phyloP scores from a whole-genome alignment of 805 yeast genomes.

The Kregervanrija delftensis region DNA sequence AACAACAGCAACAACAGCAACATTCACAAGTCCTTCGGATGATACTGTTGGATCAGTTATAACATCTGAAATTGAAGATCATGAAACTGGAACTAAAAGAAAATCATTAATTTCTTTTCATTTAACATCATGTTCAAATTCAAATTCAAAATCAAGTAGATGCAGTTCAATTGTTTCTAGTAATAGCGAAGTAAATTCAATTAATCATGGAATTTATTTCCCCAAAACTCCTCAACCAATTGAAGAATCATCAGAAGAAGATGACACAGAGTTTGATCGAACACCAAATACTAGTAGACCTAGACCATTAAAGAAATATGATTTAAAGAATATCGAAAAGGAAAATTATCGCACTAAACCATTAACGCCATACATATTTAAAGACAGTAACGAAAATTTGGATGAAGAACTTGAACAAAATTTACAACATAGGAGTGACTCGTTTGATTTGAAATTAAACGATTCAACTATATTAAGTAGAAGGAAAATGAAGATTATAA shows the following conservation, averaged over 20 bases:
- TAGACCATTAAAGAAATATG: slow-evolving; percentile 1
- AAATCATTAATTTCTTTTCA: slow-evolving; percentile 25
- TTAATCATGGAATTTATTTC: slow-evolving; percentile 9
- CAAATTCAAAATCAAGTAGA: too few species aligned
- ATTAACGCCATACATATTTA: slow-evolving; percentile 12
- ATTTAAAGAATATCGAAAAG: background rate
- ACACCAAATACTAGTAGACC: background rate
- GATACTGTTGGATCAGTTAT: slow-evolving; percentile 10
- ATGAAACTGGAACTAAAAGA: slow-evolving; percentile 16
- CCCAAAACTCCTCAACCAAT: background rate
- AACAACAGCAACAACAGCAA: slow-evolving; percentile 10
- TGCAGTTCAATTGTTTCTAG: slow-evolving; percentile 9
- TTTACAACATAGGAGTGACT: slow-evolving; percentile 3
- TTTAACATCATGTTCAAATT: background rate
- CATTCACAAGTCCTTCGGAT: slow-evolving; percentile 6
- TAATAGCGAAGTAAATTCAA: slow-evolving; percentile 19
- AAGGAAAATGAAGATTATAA: slow-evolving; percentile 28
- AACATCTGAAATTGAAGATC: slow-evolving; percentile 20
- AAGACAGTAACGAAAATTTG: background rate
- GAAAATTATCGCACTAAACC: background rate
- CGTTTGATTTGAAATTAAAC: slow-evolving; percentile 50
- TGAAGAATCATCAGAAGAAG: background rate
- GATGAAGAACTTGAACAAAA: slow-evolving; percentile 16
- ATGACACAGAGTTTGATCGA: slow-evolving; percentile 1
- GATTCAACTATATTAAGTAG: slow-evolving; percentile 60